Evolutionary conservation across 2,329 filamentous ascomycete genomes (phyloP), one percentile per base, ranked within the genome.

Genomic region (Hyphodiscus sp.): DNA sequence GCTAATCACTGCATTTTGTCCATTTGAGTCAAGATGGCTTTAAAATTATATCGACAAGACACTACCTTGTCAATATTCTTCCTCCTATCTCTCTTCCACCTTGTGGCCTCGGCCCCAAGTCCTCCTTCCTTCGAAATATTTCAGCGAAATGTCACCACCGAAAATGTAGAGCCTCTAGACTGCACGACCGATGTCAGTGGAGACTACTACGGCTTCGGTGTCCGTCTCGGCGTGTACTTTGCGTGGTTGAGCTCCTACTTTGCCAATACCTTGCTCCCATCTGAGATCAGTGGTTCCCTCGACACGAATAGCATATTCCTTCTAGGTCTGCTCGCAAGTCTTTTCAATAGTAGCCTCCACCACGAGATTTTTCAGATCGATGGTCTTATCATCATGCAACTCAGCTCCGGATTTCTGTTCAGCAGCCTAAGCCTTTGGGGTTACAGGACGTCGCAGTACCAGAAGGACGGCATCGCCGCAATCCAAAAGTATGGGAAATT

Each of bases 191-290:
- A 63, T 3, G 50, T 56, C 20, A 65, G 64, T n/a, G 52, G 60
- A 18, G 65, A 69, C 56, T 65, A 68, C 56, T 69, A 68, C 50
- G 66, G 67, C 20, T 61, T 68, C 20, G 67, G 67, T 2, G 64
- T 68, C 26, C 61, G 67, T 13, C 59, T 69, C 29, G 66, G 67
- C 20, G 57, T 69, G 52, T 69, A 69, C 57, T 66, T 68, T 43
- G 58, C 65, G 48, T 68, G 67, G 66, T 53, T 65, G 18, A 58
- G 61, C 11, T 58, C 58, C 15, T 66, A 58, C 47, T 48, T 68
- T 52, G 60, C 63, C 38, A 67, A 68, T 54, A 59, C 56, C 2
- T 38, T 67, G 23, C 57, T 67, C 2, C 59, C 60, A 2, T 60
- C 61, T 4, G 60, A 61, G 19, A 65, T 65, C 33, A 51, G 52